Conservation (phyloP, 805 yeast species). For the Schwanniomyces sp. region DNA sequence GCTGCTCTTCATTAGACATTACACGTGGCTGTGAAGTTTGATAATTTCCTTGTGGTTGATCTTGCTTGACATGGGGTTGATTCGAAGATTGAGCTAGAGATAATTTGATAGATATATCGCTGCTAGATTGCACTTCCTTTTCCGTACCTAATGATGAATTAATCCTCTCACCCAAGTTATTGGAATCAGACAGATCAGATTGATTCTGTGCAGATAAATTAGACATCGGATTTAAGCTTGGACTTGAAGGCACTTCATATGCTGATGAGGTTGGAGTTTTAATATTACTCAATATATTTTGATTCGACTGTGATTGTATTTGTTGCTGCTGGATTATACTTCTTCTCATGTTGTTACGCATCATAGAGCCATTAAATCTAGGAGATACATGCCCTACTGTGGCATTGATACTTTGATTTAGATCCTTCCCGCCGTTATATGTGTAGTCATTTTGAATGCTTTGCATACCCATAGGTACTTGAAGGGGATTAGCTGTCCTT, state of each 20-base stretch:
- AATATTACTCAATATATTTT: conserved; percentile 5
- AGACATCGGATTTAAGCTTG: conserved; percentile 28
- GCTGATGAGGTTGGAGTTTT: conserved; percentile 44
- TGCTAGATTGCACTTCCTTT: neutral
- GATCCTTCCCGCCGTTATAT: neutral
- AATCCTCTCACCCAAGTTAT: conserved; percentile 21
- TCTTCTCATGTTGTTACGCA: conserved; percentile 9
- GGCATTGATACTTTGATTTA: neutral
- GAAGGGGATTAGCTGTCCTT: conserved; percentile 28
- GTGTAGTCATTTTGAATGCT: neutral
- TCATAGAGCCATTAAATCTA: conserved; percentile 5
- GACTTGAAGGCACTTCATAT: conserved; percentile 42
- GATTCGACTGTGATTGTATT: conserved; percentile 3
- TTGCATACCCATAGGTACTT: conserved; percentile 11
- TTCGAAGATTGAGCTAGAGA: neutral
- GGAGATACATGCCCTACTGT: conserved; percentile 6
- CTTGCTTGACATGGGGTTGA: conserved; percentile 9
- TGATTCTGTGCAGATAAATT: conserved; percentile 27
- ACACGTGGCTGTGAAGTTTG: conserved; percentile 20
- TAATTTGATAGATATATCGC: conserved; percentile 1
- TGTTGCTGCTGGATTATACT: conserved; percentile 6
- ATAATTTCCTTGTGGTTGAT: conserved; percentile 11
- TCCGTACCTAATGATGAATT: neutral
- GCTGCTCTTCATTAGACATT: conserved; percentile 61
- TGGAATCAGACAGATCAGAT: conserved; percentile 42